Evolutionary conservation across 78 protist genomes (phyloP).

Genomic region (Polysphondylium violaceum): DNA sequence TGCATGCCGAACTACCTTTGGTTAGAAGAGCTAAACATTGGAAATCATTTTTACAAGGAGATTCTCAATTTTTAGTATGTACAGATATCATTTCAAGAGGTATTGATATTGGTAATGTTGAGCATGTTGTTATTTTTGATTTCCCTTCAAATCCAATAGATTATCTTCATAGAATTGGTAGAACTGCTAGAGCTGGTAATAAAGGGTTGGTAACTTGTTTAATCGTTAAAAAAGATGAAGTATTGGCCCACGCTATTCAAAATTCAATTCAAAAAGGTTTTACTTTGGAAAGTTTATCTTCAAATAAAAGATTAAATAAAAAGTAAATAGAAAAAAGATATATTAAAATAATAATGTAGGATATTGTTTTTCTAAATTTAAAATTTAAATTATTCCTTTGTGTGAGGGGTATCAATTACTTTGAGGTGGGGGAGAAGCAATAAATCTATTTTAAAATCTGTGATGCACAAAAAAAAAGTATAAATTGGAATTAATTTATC

Average conservation of each 20-base stretch:
- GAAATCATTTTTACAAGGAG: constrained; percentile 42
- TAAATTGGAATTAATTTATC: too few relatives aligned
- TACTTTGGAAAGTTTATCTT: constrained; percentile 46
- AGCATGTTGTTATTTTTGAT: constrained; percentile 85
- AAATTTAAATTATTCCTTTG: too few relatives aligned
- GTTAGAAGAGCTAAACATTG: constrained; percentile 19
- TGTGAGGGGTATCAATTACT: too few relatives aligned
- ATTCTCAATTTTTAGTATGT: constrained; percentile 66
- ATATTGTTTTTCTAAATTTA: too few relatives aligned
- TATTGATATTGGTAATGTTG: constrained; percentile 59
- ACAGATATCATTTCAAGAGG: constrained; percentile 91
- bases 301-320: constrained; percentile 32
- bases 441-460: too few relatives aligned
- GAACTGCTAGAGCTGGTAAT: constrained; percentile 91
- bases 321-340: too few relatives aligned
- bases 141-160: constrained; percentile 87
- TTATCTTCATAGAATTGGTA: constrained; percentile 89
- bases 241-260: constrained; percentile 65
- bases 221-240: constrained; percentile 45
- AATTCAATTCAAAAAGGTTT: constrained; percentile 49
- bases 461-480: too few relatives aligned
- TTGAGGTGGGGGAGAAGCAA: too few relatives aligned
- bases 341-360: too few relatives aligned
- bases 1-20: constrained; percentile 79
- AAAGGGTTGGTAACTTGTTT: constrained; percentile 50